Evolutionary conservation across 2,329 filamentous ascomycete species (phyloP).

Genomic region (Onygena corvina): DNA sequence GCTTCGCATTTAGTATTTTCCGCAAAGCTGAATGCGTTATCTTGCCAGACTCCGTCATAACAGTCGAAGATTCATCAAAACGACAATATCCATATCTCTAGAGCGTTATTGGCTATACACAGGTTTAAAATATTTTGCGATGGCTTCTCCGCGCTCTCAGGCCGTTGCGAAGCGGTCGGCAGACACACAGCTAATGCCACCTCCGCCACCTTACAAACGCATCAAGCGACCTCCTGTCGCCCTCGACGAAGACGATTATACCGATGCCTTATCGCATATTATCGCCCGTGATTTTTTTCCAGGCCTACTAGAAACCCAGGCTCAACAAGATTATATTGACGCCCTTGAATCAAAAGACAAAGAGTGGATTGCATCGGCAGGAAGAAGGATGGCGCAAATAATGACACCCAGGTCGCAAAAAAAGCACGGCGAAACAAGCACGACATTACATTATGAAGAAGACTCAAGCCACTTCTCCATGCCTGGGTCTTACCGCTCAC

Average conservation of each 20-base stretch:
- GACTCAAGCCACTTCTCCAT: slow-evolving; percentile 17
- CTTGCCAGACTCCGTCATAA: neutral
- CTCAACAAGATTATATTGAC: slow-evolving; percentile 83
- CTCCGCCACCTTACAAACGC: slow-evolving; percentile 70
- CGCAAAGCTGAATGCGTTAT: neutral
- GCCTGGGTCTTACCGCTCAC: neutral
- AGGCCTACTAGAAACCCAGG: slow-evolving; percentile 70
- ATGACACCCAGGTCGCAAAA: slow-evolving; percentile 63
- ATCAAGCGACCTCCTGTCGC: slow-evolving; percentile 84
- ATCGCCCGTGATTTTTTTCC: slow-evolving; percentile 96
- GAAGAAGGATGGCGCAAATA: slow-evolving; percentile 57
- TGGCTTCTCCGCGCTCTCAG: slow-evolving; percentile 21
- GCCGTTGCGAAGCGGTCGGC: slow-evolving; percentile 27
- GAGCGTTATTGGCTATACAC: too few relatives aligned
- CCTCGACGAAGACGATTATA: slow-evolving; percentile 89
- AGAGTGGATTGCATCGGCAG: slow-evolving; percentile 75
- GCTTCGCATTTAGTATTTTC: neutral
- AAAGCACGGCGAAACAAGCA: slow-evolving; percentile 27
- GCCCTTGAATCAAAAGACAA: slow-evolving; percentile 76
- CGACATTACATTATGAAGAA: slow-evolving; percentile 27
- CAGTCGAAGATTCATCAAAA: neutral
- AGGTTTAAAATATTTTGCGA: neutral
- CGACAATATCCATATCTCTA: too few relatives aligned
- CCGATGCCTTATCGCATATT: slow-evolving; percentile 78
- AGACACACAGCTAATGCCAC: slow-evolving; percentile 62